Evolutionary conservation across 352 stramenopile genomes (phyloP), one percentile per base, ranked within the genome.

Genomic region (Phytophthora ramorum): DNA sequence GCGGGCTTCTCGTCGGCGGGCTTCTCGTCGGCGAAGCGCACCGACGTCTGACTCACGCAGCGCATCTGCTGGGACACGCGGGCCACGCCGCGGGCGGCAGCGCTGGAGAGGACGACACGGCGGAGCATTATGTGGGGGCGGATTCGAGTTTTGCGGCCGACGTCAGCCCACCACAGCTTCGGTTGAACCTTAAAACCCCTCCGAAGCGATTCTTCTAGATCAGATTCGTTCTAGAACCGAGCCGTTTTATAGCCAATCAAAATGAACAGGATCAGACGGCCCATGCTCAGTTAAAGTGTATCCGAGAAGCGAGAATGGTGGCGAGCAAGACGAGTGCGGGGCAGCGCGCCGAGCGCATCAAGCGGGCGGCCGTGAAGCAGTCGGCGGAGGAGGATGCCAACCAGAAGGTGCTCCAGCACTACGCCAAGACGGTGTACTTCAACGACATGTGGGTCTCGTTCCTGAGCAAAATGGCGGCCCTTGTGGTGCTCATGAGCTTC

Each of bases 391-490:
- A 81, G 58, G 62, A 66, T 17, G 58, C 84, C 9, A 85, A 91
- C 57, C 82, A 92, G 63, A 70, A 91, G 41, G 81, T 93, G 37
- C 61, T 90, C 66, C 85, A 84, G 20, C 86, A 95, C 63, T 91
- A 91, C 61, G 80, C 78, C 55, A 95, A 91, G 81, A 95, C 86
- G 6, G 73, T 93, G 30, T 90, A 93, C 75, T 95, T 95, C 61
- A 95, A 95, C 59, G 83, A 91, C 62, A 66, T 92, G 30, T 95
- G 86, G 86, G 83, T 89, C 47, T 85, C 79, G n/a, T 93, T 95
- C 60, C 43, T 95, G 37, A 83, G 76, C 73, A 95, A 93, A 58
- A 86, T 92, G 69, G 76, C 81, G 12, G 81, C 71, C 0, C 76
- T 93, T 41, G 81, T 95, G 54, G 69, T 72, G 57, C 66, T 92